Evolutionary conservation across 1,139 yeast genomes (phyloP).

Genomic region (Scheffersomyces cryptocercus): DNA sequence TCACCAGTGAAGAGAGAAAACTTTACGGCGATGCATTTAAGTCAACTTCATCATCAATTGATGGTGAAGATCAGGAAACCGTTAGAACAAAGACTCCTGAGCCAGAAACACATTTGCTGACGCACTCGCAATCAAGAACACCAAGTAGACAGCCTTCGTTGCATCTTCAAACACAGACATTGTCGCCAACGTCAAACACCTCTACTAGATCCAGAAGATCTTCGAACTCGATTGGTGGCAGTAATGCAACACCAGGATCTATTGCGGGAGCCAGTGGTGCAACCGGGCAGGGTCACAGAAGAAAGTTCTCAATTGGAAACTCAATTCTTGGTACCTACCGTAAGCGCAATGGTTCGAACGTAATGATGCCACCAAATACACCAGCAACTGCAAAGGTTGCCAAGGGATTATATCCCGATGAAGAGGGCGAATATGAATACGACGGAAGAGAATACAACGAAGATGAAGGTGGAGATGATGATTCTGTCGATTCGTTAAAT

Average conservation of each 20-base stretch:
- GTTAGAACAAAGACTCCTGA: conserved; percentile 30
- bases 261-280: too few relatives aligned
- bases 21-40: conserved; percentile 48
- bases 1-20: conserved; percentile 36
- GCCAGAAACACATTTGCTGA: conserved; percentile 8
- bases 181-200: conserved; percentile 28
- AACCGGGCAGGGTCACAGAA: conserved; percentile 41
- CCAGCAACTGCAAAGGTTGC: conserved; percentile 50
- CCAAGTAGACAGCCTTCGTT: conserved; percentile 45
- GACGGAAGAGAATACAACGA: conserved; percentile 25
- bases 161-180: conserved; percentile 30
- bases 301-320: conserved; percentile 66
- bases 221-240: conserved; percentile 26
- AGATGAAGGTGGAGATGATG: conserved; percentile 41
- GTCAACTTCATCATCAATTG: conserved; percentile 36
- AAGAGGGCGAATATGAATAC: conserved; percentile 34
- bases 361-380: conserved; percentile 49
- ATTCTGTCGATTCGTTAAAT: conserved; percentile 65
- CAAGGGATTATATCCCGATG: conserved; percentile 39
- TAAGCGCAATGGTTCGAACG: conserved; percentile 48
- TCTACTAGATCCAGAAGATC: conserved; percentile 33
- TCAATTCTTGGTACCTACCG: conserved; percentile 47
- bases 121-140: conserved; percentile 15
- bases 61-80: conserved; percentile 16
- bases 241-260: conserved; percentile 2